Evolutionary conservation across 2,329 filamentous ascomycete species (phyloP).

Genomic region (Microascus cirrosus): DNA sequence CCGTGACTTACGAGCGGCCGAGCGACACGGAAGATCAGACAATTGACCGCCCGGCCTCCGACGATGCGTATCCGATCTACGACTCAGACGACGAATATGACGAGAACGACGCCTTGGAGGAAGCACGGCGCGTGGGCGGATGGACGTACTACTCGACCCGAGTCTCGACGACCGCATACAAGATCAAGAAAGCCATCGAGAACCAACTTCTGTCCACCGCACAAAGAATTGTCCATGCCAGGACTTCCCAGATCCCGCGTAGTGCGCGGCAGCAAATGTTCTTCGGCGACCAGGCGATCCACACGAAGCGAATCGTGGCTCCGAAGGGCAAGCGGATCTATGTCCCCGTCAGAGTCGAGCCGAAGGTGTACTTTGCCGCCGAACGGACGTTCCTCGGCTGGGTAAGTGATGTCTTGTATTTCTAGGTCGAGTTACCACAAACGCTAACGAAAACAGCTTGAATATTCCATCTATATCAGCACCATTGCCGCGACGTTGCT

Average conservation of each 20-base stretch:
- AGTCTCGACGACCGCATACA: constrained; percentile 4
- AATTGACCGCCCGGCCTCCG: constrained; percentile 42
- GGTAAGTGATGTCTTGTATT: constrained; percentile 38
- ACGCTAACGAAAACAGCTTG: constrained; percentile 47
- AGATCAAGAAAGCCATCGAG: not conserved
- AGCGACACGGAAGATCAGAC: constrained; percentile 77
- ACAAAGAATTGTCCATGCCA: constrained; percentile 35
- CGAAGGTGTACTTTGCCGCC: constrained; percentile 94
- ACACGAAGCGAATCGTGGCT: constrained; percentile 54
- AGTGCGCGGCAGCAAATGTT: constrained; percentile 40
- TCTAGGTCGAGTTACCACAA: not conserved
- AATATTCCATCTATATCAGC: constrained; percentile 91
- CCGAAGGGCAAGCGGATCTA: constrained; percentile 86
- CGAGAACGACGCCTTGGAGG: constrained; percentile 63
- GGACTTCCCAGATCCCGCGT: constrained; percentile 44
- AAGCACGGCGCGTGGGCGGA: constrained; percentile 65
- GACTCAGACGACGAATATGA: constrained; percentile 75
- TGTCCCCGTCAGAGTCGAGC: constrained; percentile 89
- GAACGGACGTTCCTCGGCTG: constrained; percentile 94
- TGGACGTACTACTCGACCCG: constrained; percentile 60
- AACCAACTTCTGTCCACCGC: constrained; percentile 13
- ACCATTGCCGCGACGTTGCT: constrained; percentile 75
- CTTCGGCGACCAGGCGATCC: constrained; percentile 43
- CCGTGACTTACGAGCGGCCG: constrained; percentile 22
- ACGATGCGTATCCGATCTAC: constrained; percentile 76